Evolutionary conservation across 1,284 basidiomycete genomes (phyloP).

Genomic region (Malassezia yamatoensis): DNA sequence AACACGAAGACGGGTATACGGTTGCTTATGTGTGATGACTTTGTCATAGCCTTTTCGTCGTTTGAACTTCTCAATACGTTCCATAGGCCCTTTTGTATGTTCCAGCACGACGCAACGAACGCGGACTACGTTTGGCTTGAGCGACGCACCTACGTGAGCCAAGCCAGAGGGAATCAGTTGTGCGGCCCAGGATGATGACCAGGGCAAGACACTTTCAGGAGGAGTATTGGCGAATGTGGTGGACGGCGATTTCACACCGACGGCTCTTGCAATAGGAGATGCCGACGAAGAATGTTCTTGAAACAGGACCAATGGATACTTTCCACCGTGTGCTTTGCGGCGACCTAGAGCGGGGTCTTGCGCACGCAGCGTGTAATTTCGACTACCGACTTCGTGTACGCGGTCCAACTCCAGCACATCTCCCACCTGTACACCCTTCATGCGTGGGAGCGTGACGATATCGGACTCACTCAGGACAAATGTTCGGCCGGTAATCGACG

Average conservation of each 20-base stretch:
- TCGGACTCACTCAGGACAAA: slow-evolving; percentile 82
- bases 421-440: slow-evolving; percentile 61
- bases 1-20: slow-evolving; percentile 64
- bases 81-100: slow-evolving; percentile 87
- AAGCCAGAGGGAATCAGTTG: slow-evolving; percentile 31
- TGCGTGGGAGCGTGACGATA: slow-evolving; percentile 77
- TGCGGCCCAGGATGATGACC: slow-evolving; percentile 33
- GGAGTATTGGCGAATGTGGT: slow-evolving; percentile 1
- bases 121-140: slow-evolving; percentile 51
- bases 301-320: slow-evolving; percentile 6
- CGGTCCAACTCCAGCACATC: slow-evolving; percentile 72
- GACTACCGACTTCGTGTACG: slow-evolving; percentile 84
- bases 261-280: neutral
- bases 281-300: neutral
- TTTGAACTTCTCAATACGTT: slow-evolving; percentile 88
- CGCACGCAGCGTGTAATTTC: slow-evolving; percentile 79
- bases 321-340: slow-evolving; percentile 15
- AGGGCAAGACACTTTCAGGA: slow-evolving; percentile 11
- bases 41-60: slow-evolving; percentile 87
- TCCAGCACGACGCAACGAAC: slow-evolving; percentile 84
- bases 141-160: slow-evolving; percentile 35
- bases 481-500: slow-evolving; percentile 73
- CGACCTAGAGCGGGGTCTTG: slow-evolving; percentile 26
- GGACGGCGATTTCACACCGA: slow-evolving; percentile 2
- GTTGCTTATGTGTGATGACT: slow-evolving; percentile 76